Conservation (phyloP, 352 stramenopile genomes). For the Phytophthora chlamydospora region DNA sequence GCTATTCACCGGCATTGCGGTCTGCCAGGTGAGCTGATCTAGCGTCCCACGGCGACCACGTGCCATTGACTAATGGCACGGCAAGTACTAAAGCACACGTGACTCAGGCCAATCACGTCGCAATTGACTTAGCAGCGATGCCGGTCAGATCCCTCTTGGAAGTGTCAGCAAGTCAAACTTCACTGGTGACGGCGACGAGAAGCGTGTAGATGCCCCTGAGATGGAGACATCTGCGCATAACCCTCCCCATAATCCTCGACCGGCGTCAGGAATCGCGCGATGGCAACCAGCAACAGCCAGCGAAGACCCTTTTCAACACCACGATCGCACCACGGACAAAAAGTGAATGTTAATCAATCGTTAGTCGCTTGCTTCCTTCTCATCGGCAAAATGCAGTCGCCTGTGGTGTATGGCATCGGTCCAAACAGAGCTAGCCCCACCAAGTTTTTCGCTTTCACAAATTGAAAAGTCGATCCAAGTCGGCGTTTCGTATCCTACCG, state of each 20-base stretch:
- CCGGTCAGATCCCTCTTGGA: slow-evolving; percentile 11
- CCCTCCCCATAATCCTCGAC: slow-evolving; percentile 17
- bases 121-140: slow-evolving; percentile 11
- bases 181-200: slow-evolving; percentile 4
- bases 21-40: slow-evolving; percentile 26
- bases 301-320: neutral
- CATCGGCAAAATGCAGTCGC: neutral
- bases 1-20: slow-evolving; percentile 38
- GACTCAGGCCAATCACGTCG: slow-evolving; percentile 36
- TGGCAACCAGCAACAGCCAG: slow-evolving; percentile 14
- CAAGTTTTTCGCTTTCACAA: too few relatives aligned
- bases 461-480: neutral
- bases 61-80: slow-evolving; percentile 37
- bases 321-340: slow-evolving; percentile 10
- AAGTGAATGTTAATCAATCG: slow-evolving; percentile 12
- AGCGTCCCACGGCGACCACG: slow-evolving; percentile 31
- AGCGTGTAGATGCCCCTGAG: slow-evolving; percentile 25
- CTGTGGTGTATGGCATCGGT: too few relatives aligned
- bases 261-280: slow-evolving; percentile 20
- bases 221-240: slow-evolving; percentile 25
- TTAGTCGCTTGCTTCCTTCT: slow-evolving; percentile 11
- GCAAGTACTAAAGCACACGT: slow-evolving; percentile 28
- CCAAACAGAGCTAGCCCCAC: too few relatives aligned
- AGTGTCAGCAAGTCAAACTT: slow-evolving; percentile 14
- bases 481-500: slow-evolving; percentile 20